Evolutionary conservation across 2,329 filamentous ascomycete species (phyloP).

Genomic region (Tympanopsis confertula): DNA sequence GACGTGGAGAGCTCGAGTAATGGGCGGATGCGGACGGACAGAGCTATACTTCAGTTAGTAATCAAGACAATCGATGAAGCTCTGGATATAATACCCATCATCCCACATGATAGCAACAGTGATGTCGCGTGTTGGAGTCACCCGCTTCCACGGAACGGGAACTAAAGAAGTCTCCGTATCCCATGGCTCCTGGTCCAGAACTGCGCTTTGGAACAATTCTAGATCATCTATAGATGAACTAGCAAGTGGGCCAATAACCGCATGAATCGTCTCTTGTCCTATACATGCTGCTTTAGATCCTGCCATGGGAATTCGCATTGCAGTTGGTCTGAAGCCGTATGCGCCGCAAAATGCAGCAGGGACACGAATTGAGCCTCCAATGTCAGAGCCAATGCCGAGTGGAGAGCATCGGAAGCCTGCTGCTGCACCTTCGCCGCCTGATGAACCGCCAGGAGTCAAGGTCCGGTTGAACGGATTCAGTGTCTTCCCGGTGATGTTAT

Average conservation of each 20-base stretch:
- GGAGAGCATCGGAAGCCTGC: constrained; percentile 25
- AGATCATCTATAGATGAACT: constrained; percentile 16
- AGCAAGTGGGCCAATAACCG: constrained; percentile 8
- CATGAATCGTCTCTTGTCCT: constrained; percentile 23
- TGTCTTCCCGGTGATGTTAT: constrained; percentile 25
- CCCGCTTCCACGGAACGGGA: constrained; percentile 25
- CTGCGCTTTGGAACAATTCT: constrained; percentile 21
- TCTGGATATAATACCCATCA: constrained; percentile 6
- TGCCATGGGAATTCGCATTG: constrained; percentile 13
- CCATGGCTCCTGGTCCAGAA: constrained; percentile 27
- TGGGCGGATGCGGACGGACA: constrained; percentile 12
- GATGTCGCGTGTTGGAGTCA: constrained; percentile 5
- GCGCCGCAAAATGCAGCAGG: constrained; percentile 29
- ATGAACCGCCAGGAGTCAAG: constrained; percentile 26
- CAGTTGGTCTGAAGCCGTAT: constrained; percentile 28
- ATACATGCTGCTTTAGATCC: constrained; percentile 14
- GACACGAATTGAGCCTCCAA: constrained; percentile 30
- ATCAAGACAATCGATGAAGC: background rate
- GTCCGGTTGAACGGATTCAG: constrained; percentile 25
- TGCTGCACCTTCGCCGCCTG: constrained; percentile 28
- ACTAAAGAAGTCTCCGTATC: constrained; percentile 23
- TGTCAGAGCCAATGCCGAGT: constrained; percentile 31
- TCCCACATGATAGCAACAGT: constrained; percentile 10
- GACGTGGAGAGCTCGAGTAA: constrained; percentile 7
- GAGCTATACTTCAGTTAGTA: constrained; percentile 3